Percentiles rank a stretch among this genome's conserved stretches.
phyloP scores from a whole-genome alignment of 164 flowering plant genomes.

The Magnolia changhungtana region DNA sequence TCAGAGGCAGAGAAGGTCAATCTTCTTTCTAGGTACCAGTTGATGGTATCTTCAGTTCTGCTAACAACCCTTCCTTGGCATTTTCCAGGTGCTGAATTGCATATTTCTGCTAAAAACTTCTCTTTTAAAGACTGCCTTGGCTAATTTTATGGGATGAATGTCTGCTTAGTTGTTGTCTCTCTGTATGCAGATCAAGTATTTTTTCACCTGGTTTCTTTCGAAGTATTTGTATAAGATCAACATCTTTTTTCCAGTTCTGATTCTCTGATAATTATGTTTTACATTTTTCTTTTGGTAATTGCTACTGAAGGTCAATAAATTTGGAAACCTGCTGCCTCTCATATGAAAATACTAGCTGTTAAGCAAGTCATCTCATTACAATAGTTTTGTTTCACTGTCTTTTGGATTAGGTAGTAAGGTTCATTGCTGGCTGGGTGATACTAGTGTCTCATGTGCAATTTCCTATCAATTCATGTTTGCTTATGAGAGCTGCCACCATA shows the following conservation, averaged over 20 bases:
- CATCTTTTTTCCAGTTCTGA: background rate
- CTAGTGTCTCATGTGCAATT: background rate
- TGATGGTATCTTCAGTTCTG: conserved; percentile 69
- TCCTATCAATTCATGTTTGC: background rate
- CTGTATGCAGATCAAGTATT: background rate
- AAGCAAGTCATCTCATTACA: background rate
- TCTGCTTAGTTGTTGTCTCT: background rate
- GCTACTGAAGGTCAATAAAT: background rate
- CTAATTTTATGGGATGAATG: background rate
- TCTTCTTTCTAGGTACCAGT: conserved; percentile 62
- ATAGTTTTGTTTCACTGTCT: background rate
- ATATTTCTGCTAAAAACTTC: background rate
- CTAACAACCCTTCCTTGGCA: conserved; percentile 80
- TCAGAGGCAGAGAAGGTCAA: conserved; percentile 31
- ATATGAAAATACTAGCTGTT: background rate
- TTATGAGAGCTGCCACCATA: background rate
- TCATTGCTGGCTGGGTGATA: background rate
- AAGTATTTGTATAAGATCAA: background rate
- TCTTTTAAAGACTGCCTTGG: background rate
- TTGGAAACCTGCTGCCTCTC: background rate
- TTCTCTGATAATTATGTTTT: background rate
- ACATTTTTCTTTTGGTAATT: background rate
- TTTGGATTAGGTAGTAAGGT: background rate
- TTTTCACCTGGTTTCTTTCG: background rate
- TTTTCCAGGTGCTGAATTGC: conserved; percentile 65